Conservation (phyloP, 257 asterid species). For the Echium plantagineum region DNA sequence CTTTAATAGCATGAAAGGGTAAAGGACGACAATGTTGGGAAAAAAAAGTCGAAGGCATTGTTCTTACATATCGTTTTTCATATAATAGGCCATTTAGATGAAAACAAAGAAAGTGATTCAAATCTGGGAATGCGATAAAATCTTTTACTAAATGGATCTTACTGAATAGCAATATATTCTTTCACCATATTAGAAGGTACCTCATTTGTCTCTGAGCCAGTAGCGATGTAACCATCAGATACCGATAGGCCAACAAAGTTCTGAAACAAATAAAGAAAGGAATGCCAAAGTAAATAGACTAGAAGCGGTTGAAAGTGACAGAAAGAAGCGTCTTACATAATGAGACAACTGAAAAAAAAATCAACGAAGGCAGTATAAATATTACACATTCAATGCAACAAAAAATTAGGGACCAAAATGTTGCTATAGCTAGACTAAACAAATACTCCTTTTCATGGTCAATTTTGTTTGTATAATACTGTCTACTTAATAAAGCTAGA, state of each 20-base stretch:
- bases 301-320: background rate
- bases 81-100: no score
- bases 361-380: background rate
- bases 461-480: no score
- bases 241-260: constrained; percentile 95
- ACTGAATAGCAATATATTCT: background rate
- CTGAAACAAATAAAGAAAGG: constrained; percentile 32
- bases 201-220: constrained; percentile 97
- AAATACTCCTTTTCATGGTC: background rate
- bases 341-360: background rate
- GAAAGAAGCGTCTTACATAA: no score
- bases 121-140: no score
- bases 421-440: background rate
- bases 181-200: constrained; percentile 22
- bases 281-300: background rate
- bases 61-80: no score
- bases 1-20: no score
- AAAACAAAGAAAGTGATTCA: no score
- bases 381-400: background rate
- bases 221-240: constrained; percentile 86
- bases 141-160: no score
- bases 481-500: no score
- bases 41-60: no score
- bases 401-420: background rate
- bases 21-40: no score